Evolutionary conservation across 2,329 filamentous ascomycete genomes (phyloP).

Genomic region (Fusarium tupiense): DNA sequence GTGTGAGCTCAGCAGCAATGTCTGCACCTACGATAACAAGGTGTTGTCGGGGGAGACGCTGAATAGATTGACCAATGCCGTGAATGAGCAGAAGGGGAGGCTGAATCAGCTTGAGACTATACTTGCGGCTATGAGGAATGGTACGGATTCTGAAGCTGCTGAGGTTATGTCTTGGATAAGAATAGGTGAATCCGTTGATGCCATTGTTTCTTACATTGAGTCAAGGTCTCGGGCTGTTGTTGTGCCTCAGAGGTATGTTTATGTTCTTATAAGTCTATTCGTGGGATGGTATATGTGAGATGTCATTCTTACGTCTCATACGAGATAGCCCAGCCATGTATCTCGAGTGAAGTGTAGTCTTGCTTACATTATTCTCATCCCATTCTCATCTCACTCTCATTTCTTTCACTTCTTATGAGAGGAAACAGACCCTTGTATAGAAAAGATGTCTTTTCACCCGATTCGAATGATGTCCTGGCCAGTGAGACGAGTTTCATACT

Average conservation of each 20-base stretch:
- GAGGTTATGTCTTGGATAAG: constrained; percentile 23
- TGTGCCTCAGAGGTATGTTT: constrained; percentile 5
- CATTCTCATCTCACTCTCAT: neutral
- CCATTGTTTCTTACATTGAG: constrained; percentile 19
- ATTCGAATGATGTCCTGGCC: too few relatives aligned
- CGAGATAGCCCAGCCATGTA: too few relatives aligned
- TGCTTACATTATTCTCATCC: neutral
- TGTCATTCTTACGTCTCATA: neutral
- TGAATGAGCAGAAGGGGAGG: constrained; percentile 20
- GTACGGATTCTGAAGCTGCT: constrained; percentile 9
- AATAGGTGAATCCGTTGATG: constrained; percentile 14
- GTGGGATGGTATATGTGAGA: neutral
- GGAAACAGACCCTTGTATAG: too few relatives aligned
- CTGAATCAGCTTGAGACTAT: constrained; percentile 18
- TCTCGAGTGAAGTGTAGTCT: neutral
- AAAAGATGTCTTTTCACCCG: too few relatives aligned
- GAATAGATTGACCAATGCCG: constrained; percentile 4
- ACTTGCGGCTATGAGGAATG: constrained; percentile 10
- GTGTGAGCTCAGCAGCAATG: constrained; percentile 1
- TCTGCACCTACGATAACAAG: constrained; percentile 14
- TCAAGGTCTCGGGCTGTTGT: neutral
- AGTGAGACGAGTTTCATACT: neutral
- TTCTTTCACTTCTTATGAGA: neutral
- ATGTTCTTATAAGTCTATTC: neutral
- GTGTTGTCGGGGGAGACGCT: constrained; percentile 14